A percentile compares a stretch with the other conserved stretches of the same genome.
Evolutionary conservation across 129 eudicot genomes (phyloP).

Genomic region (Gnaphalium uliginosum): DNA sequence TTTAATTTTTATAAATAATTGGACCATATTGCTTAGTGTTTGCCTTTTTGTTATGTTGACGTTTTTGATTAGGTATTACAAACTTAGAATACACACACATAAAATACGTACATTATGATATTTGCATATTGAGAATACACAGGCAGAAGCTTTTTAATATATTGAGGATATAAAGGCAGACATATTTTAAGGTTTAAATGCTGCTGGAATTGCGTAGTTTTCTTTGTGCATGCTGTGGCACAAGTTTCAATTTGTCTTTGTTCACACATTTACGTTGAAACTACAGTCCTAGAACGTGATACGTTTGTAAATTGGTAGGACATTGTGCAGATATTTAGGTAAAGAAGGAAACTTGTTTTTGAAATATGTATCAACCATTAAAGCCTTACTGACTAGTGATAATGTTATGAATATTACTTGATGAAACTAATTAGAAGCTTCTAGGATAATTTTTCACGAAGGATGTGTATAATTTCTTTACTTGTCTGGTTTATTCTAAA

Average conservation of each 20-base stretch:
- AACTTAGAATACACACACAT: not conserved
- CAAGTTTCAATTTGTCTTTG: no score
- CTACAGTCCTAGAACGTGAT: slow-evolving; percentile 8
- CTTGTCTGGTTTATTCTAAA: slow-evolving; percentile 4
- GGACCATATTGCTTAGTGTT: not conserved
- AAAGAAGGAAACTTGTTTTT: not conserved
- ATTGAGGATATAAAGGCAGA: not conserved
- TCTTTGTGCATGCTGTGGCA: slow-evolving; percentile 13
- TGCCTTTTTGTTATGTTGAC: not conserved
- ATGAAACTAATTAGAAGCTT: slow-evolving; percentile 15
- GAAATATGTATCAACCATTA: not conserved
- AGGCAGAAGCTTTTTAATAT: not conserved
- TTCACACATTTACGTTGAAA: not conserved
- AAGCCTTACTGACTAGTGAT: not conserved
- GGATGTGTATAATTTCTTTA: slow-evolving; percentile 3
- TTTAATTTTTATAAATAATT: not conserved
- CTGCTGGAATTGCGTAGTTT: not conserved
- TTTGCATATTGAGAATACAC: not conserved
- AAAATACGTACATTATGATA: not conserved
- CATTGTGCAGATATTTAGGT: slow-evolving; percentile 6
- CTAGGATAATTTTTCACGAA: not conserved
- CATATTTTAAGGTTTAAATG: not conserved
- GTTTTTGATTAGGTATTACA: not conserved
- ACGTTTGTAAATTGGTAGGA: not conserved
- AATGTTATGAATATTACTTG: not conserved